Evolutionary conservation across 73 alveolate genomes (phyloP), one percentile per base, ranked within the genome.

Genomic region (Effrenium voratum): DNA sequence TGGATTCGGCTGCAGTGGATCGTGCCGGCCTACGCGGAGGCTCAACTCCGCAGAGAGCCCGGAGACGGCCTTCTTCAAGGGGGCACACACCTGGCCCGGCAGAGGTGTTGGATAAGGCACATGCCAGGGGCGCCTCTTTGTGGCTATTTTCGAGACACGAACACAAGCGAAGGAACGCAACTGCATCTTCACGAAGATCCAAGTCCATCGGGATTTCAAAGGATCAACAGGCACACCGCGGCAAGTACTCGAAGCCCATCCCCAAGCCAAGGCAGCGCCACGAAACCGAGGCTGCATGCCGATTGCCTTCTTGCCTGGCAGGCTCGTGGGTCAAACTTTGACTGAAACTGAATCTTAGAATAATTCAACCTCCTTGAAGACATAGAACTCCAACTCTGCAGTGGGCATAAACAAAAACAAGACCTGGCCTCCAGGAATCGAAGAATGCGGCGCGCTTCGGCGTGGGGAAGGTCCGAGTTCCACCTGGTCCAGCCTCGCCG

Each of bases 41-140:
- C 95, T 87, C 47, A 87, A 55, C 46, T 87, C 95, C 26, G 95
- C 55, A 15, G 95, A 87, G 40, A 87, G 83, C 50, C 95, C 95
- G 12, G 34, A 46, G 34, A 87, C 26, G 46, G 85, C 38, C 28
- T 68, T 2, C 43, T 52, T 66, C 85, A 87, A 32, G n/a, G 95
- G 95, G 15, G 50, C 36, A 46, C 95, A 87, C 16, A 87, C 95
- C 95, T 83, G 79, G 38, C 68, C n/a, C 82, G 44, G 30, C 22
- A n/a, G 80, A 5, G n/a, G n/a, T n/a, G n/a, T n/a, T n/a, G n/a
- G n/a, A n/a, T n/a, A n/a, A n/a, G n/a, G n/a, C n/a, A n/a, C n/a
- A n/a, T n/a, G n/a, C n/a, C 63, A 52, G 63, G 26, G 63, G 26
- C 63, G 63, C 26, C 8, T 19, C 8, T 52, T 19, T 8, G 63